Percentiles rank a stretch among this genome's conserved stretches.
Evolutionary conservation across 345 rosid genomes (phyloP).

Genomic region (Lepidium aucheri): DNA sequence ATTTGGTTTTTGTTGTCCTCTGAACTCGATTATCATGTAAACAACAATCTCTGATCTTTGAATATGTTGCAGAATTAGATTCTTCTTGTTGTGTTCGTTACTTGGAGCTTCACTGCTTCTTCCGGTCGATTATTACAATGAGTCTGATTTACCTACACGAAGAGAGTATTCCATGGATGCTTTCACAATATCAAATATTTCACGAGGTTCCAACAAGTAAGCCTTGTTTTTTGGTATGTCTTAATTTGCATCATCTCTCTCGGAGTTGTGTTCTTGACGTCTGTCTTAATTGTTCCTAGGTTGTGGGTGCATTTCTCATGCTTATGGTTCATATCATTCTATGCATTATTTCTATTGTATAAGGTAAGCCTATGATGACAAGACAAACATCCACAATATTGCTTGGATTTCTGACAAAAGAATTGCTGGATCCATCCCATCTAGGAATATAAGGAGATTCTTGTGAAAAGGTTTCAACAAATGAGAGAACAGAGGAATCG

Average conservation of each 20-base stretch:
- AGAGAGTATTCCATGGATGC: constrained; percentile 47
- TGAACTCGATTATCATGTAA: neutral
- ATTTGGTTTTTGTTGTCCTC: neutral
- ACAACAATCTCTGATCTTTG: neutral
- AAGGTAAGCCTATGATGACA: constrained; percentile 38
- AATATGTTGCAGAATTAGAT: constrained; percentile 47
- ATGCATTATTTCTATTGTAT: constrained; percentile 55
- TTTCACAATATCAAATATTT: constrained; percentile 62
- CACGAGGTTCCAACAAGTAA: constrained; percentile 68
- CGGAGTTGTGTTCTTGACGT: neutral
- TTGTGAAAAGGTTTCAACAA: constrained; percentile 51
- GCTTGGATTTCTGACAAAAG: neutral
- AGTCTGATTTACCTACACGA: constrained; percentile 34
- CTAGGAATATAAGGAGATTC: constrained; percentile 73
- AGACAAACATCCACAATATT: neutral
- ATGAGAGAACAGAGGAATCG: constrained; percentile 44
- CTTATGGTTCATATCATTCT: constrained; percentile 71
- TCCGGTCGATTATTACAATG: constrained; percentile 64
- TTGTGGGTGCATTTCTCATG: constrained; percentile 90
- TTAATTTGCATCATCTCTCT: neutral
- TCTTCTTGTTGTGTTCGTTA: constrained; percentile 60
- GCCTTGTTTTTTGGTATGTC: neutral
- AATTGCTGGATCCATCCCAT: constrained; percentile 28
- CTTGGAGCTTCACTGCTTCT: constrained; percentile 61
- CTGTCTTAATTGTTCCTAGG: constrained; percentile 32